Conservation (phyloP, 2,329 filamentous ascomycete genomes). For the Nigrospora oryzae region DNA sequence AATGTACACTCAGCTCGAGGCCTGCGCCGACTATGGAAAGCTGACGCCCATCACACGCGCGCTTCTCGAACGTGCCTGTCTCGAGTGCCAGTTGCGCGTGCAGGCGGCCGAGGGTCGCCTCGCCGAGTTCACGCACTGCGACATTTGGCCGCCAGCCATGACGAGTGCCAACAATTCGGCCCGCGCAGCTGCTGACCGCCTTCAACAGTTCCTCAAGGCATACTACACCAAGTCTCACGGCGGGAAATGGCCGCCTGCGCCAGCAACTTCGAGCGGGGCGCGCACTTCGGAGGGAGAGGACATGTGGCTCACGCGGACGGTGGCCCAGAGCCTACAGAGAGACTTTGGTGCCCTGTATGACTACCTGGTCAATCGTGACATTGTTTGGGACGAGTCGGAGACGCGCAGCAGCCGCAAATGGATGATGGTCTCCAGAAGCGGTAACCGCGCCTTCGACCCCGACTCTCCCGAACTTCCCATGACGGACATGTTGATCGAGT, state of each 20-base stretch:
- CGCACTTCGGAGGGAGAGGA: slow-evolving; percentile 29
- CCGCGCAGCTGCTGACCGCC: slow-evolving; percentile 46
- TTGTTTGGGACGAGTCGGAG: slow-evolving; percentile 57
- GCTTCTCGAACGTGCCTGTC: slow-evolving; percentile 51
- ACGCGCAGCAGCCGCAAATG: slow-evolving; percentile 54
- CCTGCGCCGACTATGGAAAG: slow-evolving; percentile 44
- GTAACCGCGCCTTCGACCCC: slow-evolving; percentile 36
- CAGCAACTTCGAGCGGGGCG: slow-evolving; percentile 3
- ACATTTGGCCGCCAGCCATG: slow-evolving; percentile 46
- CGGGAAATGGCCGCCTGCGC: slow-evolving; percentile 49
- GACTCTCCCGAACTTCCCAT: slow-evolving; percentile 49
- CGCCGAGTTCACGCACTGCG: slow-evolving; percentile 48
- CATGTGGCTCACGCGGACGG: slow-evolving; percentile 52
- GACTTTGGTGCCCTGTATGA: slow-evolving; percentile 65
- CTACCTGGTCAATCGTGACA: slow-evolving; percentile 59
- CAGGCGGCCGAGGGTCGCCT: slow-evolving; percentile 55
- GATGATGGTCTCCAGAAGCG: slow-evolving; percentile 47
- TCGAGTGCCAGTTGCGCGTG: slow-evolving; percentile 54
- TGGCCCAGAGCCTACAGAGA: slow-evolving; percentile 48
- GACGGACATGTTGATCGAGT: slow-evolving; percentile 58
- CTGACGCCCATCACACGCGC: slow-evolving; percentile 55
- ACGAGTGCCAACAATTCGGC: slow-evolving; percentile 26
- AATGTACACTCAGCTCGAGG: slow-evolving; percentile 47
- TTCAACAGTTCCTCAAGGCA: slow-evolving; percentile 50
- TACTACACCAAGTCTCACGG: slow-evolving; percentile 51